phyloP scores from a whole-genome alignment of 768 basidiomycete species.

The Glaciozyma martinii region DNA sequence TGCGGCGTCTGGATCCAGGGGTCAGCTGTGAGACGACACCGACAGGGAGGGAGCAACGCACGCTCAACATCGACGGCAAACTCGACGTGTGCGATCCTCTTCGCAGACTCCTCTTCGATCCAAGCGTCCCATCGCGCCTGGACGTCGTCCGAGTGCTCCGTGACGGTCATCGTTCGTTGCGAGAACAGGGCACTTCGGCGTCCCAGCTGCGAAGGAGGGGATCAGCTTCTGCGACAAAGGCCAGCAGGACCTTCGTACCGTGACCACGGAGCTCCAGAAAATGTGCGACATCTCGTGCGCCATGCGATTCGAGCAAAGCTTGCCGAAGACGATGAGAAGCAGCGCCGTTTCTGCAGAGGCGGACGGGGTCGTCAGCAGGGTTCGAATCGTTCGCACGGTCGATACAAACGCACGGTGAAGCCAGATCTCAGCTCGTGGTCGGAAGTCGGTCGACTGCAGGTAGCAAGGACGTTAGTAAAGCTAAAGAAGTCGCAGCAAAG shows the following conservation, averaged over 20 bases:
- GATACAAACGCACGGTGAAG: conserved; percentile 30
- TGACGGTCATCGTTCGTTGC: conserved; percentile 13
- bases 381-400: neutral
- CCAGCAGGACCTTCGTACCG: neutral
- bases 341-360: neutral
- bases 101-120: conserved; percentile 30
- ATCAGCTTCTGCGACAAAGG: too few species aligned
- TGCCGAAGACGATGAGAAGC: conserved; percentile 23
- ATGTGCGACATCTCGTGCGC: conserved; percentile 32
- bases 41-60: neutral
- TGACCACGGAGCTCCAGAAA: conserved; percentile 15
- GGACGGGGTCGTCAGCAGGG: neutral
- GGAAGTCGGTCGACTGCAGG: conserved; percentile 29
- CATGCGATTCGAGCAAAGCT: conserved; percentile 19
- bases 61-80: conserved; percentile 33
- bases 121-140: conserved; percentile 25
- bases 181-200: conserved; percentile 28
- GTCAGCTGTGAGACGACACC: too few species aligned
- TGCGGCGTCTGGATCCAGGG: conserved; percentile 57
- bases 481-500: too few species aligned
- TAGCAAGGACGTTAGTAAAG: neutral
- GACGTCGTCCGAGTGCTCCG: conserved; percentile 15
- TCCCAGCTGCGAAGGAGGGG: conserved; percentile 9
- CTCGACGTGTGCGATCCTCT: conserved; percentile 27
- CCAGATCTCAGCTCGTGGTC: conserved; percentile 33